phyloP scores from a whole-genome alignment of 768 basidiomycete species.

The Lactarius evosmus region DNA sequence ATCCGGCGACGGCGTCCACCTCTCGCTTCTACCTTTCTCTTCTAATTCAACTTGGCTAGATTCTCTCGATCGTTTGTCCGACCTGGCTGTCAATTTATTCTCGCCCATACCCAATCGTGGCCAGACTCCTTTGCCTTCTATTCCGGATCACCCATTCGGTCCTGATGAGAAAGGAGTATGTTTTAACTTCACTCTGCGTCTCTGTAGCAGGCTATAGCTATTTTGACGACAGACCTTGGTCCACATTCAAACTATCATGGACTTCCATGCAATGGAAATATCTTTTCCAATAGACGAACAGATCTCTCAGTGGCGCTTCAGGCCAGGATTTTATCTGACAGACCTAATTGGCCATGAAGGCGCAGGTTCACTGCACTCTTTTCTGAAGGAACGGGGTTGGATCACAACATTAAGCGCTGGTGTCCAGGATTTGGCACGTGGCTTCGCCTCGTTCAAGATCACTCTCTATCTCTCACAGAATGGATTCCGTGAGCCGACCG shows the following conservation, averaged over 20 bases:
- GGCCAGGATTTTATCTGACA: slow-evolving; percentile 71
- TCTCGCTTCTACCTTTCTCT: background rate
- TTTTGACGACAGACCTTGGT: slow-evolving; percentile 60
- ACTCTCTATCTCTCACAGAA: slow-evolving; percentile 75
- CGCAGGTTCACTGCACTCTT: slow-evolving; percentile 84
- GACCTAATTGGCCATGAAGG: slow-evolving; percentile 93
- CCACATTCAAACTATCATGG: slow-evolving; percentile 85
- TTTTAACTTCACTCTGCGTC: slow-evolving; percentile 23
- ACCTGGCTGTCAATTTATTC: slow-evolving; percentile 61
- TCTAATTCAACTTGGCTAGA: slow-evolving; percentile 43
- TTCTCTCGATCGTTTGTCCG: slow-evolving; percentile 67
- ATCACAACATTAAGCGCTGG: slow-evolving; percentile 70
- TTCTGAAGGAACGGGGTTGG: slow-evolving; percentile 89
- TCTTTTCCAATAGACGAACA: slow-evolving; percentile 76
- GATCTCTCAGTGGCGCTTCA: slow-evolving; percentile 67
- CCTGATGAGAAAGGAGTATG: slow-evolving; percentile 66
- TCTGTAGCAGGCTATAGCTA: background rate
- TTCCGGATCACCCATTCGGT: slow-evolving; percentile 75
- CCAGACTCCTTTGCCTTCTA: slow-evolving; percentile 55
- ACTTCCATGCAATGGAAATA: slow-evolving; percentile 78
- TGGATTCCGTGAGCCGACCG: slow-evolving; percentile 67
- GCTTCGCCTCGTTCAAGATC: slow-evolving; percentile 89
- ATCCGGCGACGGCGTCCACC: slow-evolving; percentile 6
- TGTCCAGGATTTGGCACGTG: slow-evolving; percentile 66
- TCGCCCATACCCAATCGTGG: slow-evolving; percentile 68